Percentiles rank a stretch among this genome's conserved stretches.
Evolutionary conservation across 2,329 filamentous ascomycete species (phyloP).

Genomic region (Coleophoma cylindrospora): DNA sequence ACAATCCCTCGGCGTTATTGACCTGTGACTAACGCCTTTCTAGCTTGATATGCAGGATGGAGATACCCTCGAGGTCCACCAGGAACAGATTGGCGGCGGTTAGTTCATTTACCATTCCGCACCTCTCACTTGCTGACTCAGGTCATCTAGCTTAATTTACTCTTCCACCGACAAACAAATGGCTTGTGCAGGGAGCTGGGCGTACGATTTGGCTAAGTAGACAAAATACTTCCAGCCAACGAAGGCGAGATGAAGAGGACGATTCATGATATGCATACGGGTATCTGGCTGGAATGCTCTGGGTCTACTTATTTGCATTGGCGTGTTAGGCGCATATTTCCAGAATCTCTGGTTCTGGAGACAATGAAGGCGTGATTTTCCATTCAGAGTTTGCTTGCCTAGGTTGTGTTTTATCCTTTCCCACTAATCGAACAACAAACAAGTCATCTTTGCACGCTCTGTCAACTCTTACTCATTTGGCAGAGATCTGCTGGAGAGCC

Average conservation of each 20-base stretch:
- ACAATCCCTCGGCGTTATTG: background rate
- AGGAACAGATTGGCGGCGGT: conserved; percentile 88
- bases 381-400: too few species aligned
- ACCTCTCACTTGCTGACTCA: background rate
- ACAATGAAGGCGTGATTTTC: conserved; percentile 3
- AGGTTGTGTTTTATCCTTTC: too few species aligned
- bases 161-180: too few species aligned
- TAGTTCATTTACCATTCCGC: conserved; percentile 11
- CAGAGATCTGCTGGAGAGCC: too few species aligned
- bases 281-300: conserved; percentile 10
- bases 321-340: conserved; percentile 22
- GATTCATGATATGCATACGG: conserved; percentile 11
- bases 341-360: conserved; percentile 15
- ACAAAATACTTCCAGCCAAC: too few species aligned
- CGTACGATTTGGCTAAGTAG: too few species aligned
- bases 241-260: background rate
- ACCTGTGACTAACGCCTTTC: background rate
- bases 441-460: too few species aligned
- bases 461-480: too few species aligned
- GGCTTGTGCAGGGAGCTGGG: too few species aligned
- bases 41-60: conserved; percentile 97
- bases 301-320: conserved; percentile 13
- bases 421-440: too few species aligned
- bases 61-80: conserved; percentile 93
- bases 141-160: too few species aligned